Percentiles rank a stretch among this genome's conserved stretches.
Evolutionary conservation across 805 yeast species (phyloP).

Genomic region (Ogataea nitratoaversa): DNA sequence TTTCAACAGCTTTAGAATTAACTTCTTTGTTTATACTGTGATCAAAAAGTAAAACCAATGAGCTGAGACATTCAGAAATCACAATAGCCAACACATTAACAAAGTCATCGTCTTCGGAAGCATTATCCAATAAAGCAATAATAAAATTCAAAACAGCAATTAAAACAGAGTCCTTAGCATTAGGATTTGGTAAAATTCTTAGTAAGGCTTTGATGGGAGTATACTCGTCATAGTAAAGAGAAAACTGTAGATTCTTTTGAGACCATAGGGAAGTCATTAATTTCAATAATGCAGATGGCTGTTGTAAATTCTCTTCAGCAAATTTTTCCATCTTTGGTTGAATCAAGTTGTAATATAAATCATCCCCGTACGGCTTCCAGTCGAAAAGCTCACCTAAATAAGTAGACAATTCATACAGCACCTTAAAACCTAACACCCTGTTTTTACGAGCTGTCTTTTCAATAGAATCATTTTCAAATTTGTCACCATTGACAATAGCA

Average conservation of each 20-base stretch:
- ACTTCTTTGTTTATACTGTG: slow-evolving; percentile 40
- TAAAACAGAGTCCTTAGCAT: slow-evolving; percentile 67
- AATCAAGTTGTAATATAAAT: slow-evolving; percentile 52
- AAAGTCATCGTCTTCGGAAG: slow-evolving; percentile 40
- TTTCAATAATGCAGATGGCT: slow-evolving; percentile 72
- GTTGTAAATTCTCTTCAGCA: slow-evolving; percentile 74
- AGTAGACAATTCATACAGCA: slow-evolving; percentile 53
- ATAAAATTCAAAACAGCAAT: slow-evolving; percentile 52
- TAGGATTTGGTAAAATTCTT: slow-evolving; percentile 45
- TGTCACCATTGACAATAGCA: slow-evolving; percentile 24
- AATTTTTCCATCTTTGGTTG: slow-evolving; percentile 64
- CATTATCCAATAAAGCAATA: slow-evolving; percentile 38
- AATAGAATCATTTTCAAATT: slow-evolving; percentile 19
- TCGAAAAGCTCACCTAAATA: slow-evolving; percentile 44
- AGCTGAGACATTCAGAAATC: slow-evolving; percentile 51
- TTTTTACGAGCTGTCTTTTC: slow-evolving; percentile 51
- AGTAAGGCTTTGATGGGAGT: slow-evolving; percentile 54
- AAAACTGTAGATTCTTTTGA: slow-evolving; percentile 40
- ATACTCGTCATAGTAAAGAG: slow-evolving; percentile 52
- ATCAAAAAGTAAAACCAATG: slow-evolving; percentile 47
- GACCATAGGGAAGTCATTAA: slow-evolving; percentile 59
- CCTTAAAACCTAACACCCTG: slow-evolving; percentile 65
- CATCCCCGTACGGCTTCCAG: slow-evolving; percentile 53
- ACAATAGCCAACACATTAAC: slow-evolving; percentile 49
- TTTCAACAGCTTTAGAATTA: slow-evolving; percentile 47